Evolutionary conservation across 2,329 filamentous ascomycete species (phyloP).

Genomic region (Phaeosphaeria sp.): DNA sequence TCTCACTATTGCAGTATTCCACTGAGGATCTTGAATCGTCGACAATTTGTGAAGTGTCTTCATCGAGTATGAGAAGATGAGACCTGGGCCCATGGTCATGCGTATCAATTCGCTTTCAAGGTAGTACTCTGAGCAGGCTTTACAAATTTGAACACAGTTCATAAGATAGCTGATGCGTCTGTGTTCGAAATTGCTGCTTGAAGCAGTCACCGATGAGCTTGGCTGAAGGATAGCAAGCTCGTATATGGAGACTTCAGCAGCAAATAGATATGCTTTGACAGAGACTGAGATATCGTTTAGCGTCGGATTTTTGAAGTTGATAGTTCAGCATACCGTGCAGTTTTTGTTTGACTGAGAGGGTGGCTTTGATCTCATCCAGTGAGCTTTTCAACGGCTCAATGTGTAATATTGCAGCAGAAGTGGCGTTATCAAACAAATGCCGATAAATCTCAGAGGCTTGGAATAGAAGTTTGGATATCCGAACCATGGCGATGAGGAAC

Average conservation of each 20-base stretch:
- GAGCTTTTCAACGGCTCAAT: slow-evolving; percentile 19
- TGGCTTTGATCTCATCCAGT: slow-evolving; percentile 14
- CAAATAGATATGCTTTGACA: slow-evolving; percentile 17
- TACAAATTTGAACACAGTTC: slow-evolving; percentile 14
- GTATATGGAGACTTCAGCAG: slow-evolving; percentile 20
- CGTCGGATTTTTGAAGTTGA: neutral
- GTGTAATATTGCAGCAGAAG: slow-evolving; percentile 13
- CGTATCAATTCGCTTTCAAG: slow-evolving; percentile 11
- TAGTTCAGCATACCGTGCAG: slow-evolving; percentile 15
- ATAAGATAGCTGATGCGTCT: slow-evolving; percentile 23
- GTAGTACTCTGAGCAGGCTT: slow-evolving; percentile 16
- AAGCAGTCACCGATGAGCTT: neutral
- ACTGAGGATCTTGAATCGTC: slow-evolving; percentile 16
- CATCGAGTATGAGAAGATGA: slow-evolving; percentile 20
- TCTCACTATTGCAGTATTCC: slow-evolving; percentile 18
- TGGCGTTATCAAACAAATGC: slow-evolving; percentile 16
- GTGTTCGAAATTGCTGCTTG: slow-evolving; percentile 4
- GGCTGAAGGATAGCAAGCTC: slow-evolving; percentile 19
- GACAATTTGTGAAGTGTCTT: slow-evolving; percentile 18
- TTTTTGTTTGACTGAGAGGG: slow-evolving; percentile 10
- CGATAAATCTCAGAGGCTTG: slow-evolving; percentile 26
- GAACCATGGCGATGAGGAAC: slow-evolving; percentile 54
- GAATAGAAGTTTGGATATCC: slow-evolving; percentile 36
- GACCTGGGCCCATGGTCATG: slow-evolving; percentile 13
- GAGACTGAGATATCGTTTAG: slow-evolving; percentile 7